A percentile compares a stretch with the other conserved stretches of the same genome.
Conservation (phyloP, 2,329 filamentous ascomycete genomes). For the Cadophora sp. region DNA sequence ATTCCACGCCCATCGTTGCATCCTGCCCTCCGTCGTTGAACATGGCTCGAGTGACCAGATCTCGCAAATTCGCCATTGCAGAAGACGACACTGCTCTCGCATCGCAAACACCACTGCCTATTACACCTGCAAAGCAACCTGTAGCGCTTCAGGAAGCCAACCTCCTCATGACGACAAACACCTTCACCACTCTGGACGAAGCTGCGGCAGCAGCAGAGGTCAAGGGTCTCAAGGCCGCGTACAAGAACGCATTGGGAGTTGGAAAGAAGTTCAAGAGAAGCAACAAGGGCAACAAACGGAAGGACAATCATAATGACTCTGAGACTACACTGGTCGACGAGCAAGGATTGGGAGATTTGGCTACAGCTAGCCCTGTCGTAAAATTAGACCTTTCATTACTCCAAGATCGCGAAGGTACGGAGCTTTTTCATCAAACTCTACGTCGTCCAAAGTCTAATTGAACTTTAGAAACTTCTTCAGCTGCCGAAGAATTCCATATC, state of each 20-base stretch:
- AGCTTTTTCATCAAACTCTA: conserved; percentile 21
- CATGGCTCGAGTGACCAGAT: conserved; percentile 45
- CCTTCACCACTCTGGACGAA: conserved; percentile 32
- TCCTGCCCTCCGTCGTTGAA: neutral
- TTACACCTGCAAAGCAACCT: conserved; percentile 28
- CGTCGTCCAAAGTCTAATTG: conserved; percentile 23
- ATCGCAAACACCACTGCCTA: conserved; percentile 33
- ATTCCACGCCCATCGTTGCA: conserved; percentile 9
- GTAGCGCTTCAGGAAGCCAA: conserved; percentile 32
- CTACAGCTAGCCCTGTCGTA: conserved; percentile 20
- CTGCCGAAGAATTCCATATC: conserved; percentile 19
- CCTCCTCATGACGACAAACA: conserved; percentile 33
- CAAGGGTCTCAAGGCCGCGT: conserved; percentile 45
- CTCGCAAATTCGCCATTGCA: conserved; percentile 40
- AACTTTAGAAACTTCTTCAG: conserved; percentile 20
- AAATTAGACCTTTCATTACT: conserved; percentile 22
- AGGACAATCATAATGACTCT: conserved; percentile 31
- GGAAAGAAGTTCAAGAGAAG: conserved; percentile 36
- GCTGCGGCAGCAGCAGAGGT: conserved; percentile 38
- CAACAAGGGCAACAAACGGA: conserved; percentile 39
- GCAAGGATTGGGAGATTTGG: conserved; percentile 18
- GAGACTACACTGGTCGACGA: conserved; percentile 21
- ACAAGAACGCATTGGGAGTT: conserved; percentile 42
- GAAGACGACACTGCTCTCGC: conserved; percentile 41
- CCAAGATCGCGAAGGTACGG: conserved; percentile 29